These are phyloP conservation scores for Rhodomyrtus psidioides DNA, from an alignment of 441 rosid species.

Conservation along the genomic window DNA sequence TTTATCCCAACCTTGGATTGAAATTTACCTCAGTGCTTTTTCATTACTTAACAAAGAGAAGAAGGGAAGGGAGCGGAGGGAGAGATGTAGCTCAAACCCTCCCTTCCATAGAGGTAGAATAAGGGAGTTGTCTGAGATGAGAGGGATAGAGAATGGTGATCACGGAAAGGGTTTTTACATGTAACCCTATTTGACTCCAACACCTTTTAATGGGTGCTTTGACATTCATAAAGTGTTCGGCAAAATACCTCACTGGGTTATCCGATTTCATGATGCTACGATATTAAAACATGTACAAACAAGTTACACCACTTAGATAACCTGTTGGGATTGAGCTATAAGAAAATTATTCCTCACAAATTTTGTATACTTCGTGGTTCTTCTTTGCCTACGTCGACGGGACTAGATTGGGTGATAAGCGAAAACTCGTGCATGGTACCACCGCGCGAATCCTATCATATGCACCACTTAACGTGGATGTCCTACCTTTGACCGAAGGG, in stretches of 20 bases:
- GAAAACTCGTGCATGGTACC: neutral
- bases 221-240: neutral
- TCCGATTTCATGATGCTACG: neutral
- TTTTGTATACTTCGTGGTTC: neutral
- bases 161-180: no score
- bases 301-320: neutral
- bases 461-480: neutral
- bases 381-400: neutral
- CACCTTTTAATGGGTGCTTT: neutral
- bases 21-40: neutral
- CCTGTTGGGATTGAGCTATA: neutral
- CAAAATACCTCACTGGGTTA: neutral
- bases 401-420: neutral
- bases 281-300: neutral
- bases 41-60: neutral
- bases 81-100: no score
- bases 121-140: no score
- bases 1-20: neutral
- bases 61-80: no score
- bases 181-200: neutral
- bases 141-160: no score
- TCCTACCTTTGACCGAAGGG: neutral
- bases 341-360: neutral
- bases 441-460: neutral
- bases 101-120: no score